Evolutionary conservation across 73 alveolate genomes (phyloP), one percentile per base, ranked within the genome.

Genomic region (Paramecium pentaurelia): DNA sequence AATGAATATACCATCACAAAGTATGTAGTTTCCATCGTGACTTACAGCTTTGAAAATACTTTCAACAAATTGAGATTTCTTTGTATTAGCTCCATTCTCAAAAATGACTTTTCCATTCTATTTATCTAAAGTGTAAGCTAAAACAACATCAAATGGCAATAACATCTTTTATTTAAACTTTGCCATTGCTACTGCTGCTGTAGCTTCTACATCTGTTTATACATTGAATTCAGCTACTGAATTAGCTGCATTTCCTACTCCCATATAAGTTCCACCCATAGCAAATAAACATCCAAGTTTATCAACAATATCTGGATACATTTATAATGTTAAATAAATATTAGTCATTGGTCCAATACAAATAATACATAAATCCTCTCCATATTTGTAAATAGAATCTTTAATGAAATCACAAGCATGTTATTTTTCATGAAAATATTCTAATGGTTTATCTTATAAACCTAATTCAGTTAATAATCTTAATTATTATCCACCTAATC

Each of bases 221-320:
- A 80, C 75, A 80, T 80, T 80, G 45, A 80, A 80, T 22, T 80
- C 91, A 27, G 91, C 71, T 9, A 80, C 75, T 4, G 91, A 42
- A 25, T 80, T 80, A 10, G 71, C 71, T 45, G 47, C 49, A 47
- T 80, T 80, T 25, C 91, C 91, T 42, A 80, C 91, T 11, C 91
- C 91, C 44, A 49, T 49, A 20, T 80, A 80, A 9, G 91, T 80
- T 22, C 91, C 91, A 20, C 91, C 91, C 91, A 80, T 80, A 8
- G 91, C 71, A 47, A 80, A 80, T 44, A 80, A 28, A 80, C 91
- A 42, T 18, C 91, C 91, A 42, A 80, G 44, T 14, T 80, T 45
- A 80, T 80, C 77, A 4, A 36, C 34, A 20, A 80, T 40, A 10
- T 80, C 77, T 27, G 91, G 91, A 80, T 80, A 80, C 44, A 80